Percentiles rank a stretch among this genome's conserved stretches.
phyloP scores from a whole-genome alignment of 2,329 filamentous ascomycete species.

The Fusarium palustre region DNA sequence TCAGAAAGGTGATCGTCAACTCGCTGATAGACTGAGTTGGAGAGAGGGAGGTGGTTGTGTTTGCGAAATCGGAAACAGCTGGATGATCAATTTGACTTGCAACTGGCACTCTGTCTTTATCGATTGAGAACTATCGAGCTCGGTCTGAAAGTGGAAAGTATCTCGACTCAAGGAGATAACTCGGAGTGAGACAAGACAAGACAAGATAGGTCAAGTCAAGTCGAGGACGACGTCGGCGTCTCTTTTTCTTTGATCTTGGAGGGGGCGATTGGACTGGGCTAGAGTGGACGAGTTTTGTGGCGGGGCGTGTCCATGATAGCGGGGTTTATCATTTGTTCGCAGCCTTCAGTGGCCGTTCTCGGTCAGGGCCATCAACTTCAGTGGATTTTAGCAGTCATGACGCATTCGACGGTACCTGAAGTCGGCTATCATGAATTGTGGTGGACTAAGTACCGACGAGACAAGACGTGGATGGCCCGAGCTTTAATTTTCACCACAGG shows the following conservation, averaged over 20 bases:
- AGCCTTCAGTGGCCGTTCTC: conserved; percentile 35
- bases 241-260: conserved; percentile 29
- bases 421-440: conserved; percentile 34
- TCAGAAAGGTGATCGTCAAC: conserved; percentile 16
- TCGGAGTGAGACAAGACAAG: conserved; percentile 25
- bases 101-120: conserved; percentile 17
- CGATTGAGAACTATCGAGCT: conserved; percentile 5
- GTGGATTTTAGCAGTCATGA: conserved; percentile 32
- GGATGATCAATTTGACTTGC: background rate
- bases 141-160: background rate
- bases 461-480: conserved; percentile 29
- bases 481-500: conserved; percentile 33
- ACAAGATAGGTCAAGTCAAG: conserved; percentile 19
- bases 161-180: conserved; percentile 36
- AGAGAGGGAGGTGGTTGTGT: conserved; percentile 6
- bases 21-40: background rate
- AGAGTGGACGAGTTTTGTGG: conserved; percentile 44
- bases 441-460: conserved; percentile 31
- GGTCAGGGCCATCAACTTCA: conserved; percentile 6
- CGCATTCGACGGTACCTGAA: conserved; percentile 37
- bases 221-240: conserved; percentile 6
- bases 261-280: conserved; percentile 15
- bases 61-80: conserved; percentile 11
- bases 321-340: conserved; percentile 36
- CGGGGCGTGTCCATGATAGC: conserved; percentile 45